Evolutionary conservation across 768 basidiomycete species (phyloP).

Genomic region (Suillus cothurnatus): DNA sequence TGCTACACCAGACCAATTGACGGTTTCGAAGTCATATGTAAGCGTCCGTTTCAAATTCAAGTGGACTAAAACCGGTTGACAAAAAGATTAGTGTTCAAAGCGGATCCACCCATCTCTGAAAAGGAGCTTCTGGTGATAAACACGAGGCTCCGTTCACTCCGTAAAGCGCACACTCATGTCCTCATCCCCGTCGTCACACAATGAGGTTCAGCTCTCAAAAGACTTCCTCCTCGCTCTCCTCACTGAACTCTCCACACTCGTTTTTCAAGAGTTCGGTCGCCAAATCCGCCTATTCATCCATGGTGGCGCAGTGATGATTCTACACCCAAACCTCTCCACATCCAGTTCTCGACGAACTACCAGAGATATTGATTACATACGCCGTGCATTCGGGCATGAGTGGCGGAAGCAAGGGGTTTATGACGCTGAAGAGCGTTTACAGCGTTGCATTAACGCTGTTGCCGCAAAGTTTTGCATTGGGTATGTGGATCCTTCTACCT

Average conservation of each 20-base stretch:
- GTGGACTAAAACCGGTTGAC: neutral
- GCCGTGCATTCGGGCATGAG: conserved; percentile 60
- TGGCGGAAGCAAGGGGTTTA: conserved; percentile 47
- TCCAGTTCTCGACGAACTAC: conserved; percentile 53
- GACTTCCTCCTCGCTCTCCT: conserved; percentile 47
- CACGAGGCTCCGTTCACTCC: neutral
- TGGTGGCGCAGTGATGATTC: conserved; percentile 75
- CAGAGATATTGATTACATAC: conserved; percentile 68
- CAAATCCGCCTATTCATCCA: conserved; percentile 66
- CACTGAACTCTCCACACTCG: conserved; percentile 50
- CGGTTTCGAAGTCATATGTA: neutral
- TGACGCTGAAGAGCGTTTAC: conserved; percentile 58
- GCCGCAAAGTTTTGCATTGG: conserved; percentile 50
- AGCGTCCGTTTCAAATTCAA: neutral
- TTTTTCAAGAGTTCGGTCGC: conserved; percentile 47
- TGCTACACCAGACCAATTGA: neutral
- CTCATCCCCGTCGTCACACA: conserved; percentile 24
- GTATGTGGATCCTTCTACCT: conserved; percentile 31
- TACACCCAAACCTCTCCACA: conserved; percentile 48
- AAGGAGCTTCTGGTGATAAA: neutral
- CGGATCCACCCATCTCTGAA: neutral
- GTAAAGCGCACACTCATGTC: conserved; percentile 16
- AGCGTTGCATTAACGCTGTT: conserved; percentile 56
- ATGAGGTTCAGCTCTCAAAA: conserved; percentile 36
- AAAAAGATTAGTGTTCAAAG: neutral